A percentile compares a stretch with the other conserved stretches of the same genome.
These are phyloP conservation scores for Sclerotiophoma versabilis DNA, from an alignment of 2,329 filamentous ascomycete species.

Conservation along the genomic window DNA sequence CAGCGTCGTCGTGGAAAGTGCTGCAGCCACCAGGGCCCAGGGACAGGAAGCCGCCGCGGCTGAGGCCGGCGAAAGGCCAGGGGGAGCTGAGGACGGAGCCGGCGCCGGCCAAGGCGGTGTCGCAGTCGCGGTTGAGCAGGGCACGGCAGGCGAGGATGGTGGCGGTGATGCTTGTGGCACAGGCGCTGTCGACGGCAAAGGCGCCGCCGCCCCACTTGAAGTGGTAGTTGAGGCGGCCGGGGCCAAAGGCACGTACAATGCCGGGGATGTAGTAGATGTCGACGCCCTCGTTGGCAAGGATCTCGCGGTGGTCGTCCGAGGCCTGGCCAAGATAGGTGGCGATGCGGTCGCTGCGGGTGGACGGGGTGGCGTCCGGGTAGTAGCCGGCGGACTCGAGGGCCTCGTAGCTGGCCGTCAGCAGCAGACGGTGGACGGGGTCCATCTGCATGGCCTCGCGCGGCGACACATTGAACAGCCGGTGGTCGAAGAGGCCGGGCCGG, in stretches of 20 bases:
- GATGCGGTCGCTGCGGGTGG: constrained; percentile 34
- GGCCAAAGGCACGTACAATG: not conserved
- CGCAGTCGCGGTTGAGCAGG: constrained; percentile 36
- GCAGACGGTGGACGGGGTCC: constrained; percentile 28
- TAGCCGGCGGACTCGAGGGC: constrained; percentile 27
- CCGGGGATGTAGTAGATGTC: not conserved
- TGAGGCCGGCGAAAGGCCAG: constrained; percentile 35
- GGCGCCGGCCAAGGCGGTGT: constrained; percentile 34
- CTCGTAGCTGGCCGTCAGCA: constrained; percentile 27
- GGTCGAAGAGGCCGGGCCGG: constrained; percentile 27
- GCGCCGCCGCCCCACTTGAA: constrained; percentile 26
- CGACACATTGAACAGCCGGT: constrained; percentile 31
- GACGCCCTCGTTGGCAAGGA: not conserved
- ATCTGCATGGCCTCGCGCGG: constrained; percentile 28
- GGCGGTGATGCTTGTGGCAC: constrained; percentile 24
- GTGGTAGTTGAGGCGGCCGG: constrained; percentile 22
- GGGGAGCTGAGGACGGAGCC: constrained; percentile 35
- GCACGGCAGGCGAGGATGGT: constrained; percentile 35
- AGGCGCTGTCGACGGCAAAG: constrained; percentile 32
- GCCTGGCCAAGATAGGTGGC: constrained; percentile 39
- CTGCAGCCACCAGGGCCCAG: constrained; percentile 31
- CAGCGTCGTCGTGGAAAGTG: constrained; percentile 37
- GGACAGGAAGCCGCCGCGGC: constrained; percentile 28
- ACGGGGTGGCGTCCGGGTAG: constrained; percentile 25
- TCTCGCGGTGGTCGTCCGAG: not conserved